Evolutionary conservation across 345 rosid species (phyloP).

Genomic region (Diplotaxis tenuifolia): DNA sequence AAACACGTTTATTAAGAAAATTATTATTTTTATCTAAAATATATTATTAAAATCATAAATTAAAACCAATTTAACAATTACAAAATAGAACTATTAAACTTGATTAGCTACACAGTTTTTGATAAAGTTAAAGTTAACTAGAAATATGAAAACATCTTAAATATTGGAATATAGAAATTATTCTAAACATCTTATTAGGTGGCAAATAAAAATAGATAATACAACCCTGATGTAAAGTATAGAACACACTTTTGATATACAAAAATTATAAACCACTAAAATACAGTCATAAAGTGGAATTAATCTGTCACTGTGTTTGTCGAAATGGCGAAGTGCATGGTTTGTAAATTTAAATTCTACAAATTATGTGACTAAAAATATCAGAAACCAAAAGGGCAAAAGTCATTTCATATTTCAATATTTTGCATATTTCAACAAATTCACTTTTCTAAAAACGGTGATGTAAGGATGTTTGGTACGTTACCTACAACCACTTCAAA

Average conservation of each 20-base stretch:
- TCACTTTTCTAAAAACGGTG: not conserved
- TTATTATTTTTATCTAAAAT: no score
- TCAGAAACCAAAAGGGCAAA: not conserved
- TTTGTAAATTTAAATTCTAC: not conserved
- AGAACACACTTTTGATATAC: not conserved
- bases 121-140: no score
- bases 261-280: no score
- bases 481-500: constrained; percentile 13
- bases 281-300: not conserved
- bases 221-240: not conserved
- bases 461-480: constrained; percentile 21
- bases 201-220: not conserved
- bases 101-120: no score
- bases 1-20: no score
- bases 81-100: no score
- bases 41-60: no score
- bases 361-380: not conserved
- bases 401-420: not conserved
- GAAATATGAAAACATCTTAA: no score
- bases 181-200: no score
- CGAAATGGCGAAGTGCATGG: not conserved
- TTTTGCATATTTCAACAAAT: not conserved
- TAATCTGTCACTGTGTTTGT: not conserved
- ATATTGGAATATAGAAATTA: no score
- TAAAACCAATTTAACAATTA: no score